Evolutionary conservation across 2,329 filamentous ascomycete genomes (phyloP).

Genomic region (Monilinia fructicola): DNA sequence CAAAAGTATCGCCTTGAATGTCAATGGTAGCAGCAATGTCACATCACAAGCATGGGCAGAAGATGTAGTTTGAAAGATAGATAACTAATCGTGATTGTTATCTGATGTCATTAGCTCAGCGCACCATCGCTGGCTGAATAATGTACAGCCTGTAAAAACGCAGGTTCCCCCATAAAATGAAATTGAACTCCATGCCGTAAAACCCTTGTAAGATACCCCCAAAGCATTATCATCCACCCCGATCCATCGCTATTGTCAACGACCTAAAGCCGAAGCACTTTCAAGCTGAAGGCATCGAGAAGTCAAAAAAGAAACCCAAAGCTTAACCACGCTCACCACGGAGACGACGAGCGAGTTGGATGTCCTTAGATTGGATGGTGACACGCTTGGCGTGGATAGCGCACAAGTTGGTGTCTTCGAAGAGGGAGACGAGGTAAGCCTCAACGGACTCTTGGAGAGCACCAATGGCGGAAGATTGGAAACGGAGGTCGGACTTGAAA

Average conservation of each 20-base stretch:
- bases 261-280: conserved; percentile 25
- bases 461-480: conserved; percentile 97
- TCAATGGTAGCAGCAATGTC: neutral
- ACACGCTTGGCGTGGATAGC: conserved; percentile 99
- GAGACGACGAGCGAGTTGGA: conserved; percentile 92
- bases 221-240: conserved; percentile 35
- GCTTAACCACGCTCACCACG: conserved; percentile 87
- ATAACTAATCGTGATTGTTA: conserved; percentile 29
- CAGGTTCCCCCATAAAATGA: conserved; percentile 25
- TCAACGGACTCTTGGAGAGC: conserved; percentile 98
- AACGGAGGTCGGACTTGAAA: conserved; percentile 92
- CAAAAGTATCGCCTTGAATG: no score
- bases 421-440: conserved; percentile 96
- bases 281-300: conserved; percentile 27
- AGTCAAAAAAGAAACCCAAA: conserved; percentile 24
- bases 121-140: conserved; percentile 38
- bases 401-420: conserved; percentile 98
- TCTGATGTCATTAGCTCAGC: conserved; percentile 33
- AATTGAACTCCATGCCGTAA: conserved; percentile 36
- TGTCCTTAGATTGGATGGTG: conserved; percentile 83
- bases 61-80: conserved; percentile 25
- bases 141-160: conserved; percentile 35
- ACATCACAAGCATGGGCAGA: neutral
- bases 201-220: conserved; percentile 33
- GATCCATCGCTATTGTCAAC: conserved; percentile 23